Evolutionary conservation across 345 rosid species (phyloP).

Genomic region (Brassica rapa): DNA sequence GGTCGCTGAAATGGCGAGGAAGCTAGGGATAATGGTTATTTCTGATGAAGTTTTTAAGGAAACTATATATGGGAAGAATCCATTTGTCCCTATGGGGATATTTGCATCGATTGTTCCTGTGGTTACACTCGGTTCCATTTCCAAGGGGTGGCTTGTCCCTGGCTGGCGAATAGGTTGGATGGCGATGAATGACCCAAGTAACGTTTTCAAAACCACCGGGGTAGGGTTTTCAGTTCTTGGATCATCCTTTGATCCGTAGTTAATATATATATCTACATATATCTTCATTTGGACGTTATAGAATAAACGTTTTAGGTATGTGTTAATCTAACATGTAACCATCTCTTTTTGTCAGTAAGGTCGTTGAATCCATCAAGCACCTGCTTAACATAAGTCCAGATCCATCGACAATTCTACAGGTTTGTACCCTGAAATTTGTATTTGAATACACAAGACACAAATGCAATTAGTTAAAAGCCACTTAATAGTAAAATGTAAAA

Average conservation of each 20-base stretch:
- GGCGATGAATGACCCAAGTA: conserved; percentile 43
- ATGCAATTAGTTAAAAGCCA: not conserved
- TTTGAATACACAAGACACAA: not conserved
- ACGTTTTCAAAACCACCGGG: conserved; percentile 42
- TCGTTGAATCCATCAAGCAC: conserved; percentile 47
- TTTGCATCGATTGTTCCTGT: conserved; percentile 57
- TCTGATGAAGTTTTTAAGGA: conserved; percentile 58
- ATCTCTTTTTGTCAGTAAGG: conserved; percentile 28
- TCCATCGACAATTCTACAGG: conserved; percentile 62
- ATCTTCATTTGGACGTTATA: not conserved
- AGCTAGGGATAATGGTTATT: conserved; percentile 55
- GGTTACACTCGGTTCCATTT: conserved; percentile 56
- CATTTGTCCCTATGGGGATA: conserved; percentile 51
- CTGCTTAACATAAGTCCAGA: conserved; percentile 41
- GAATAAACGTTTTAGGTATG: not conserved
- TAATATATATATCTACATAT: not conserved
- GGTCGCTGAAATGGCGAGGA: conserved; percentile 59
- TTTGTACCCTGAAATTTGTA: conserved; percentile 14
- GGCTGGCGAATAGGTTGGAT: conserved; percentile 71
- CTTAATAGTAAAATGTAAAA: not conserved
- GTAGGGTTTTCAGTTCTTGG: conserved; percentile 24
- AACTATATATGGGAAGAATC: conserved; percentile 47
- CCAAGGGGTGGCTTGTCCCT: conserved; percentile 63
- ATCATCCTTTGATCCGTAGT: not conserved
- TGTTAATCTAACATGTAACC: not conserved